Evolutionary conservation across 2,329 filamentous ascomycete species (phyloP), one percentile per base, ranked within the genome.

Genomic region (Cercospora beticola): DNA sequence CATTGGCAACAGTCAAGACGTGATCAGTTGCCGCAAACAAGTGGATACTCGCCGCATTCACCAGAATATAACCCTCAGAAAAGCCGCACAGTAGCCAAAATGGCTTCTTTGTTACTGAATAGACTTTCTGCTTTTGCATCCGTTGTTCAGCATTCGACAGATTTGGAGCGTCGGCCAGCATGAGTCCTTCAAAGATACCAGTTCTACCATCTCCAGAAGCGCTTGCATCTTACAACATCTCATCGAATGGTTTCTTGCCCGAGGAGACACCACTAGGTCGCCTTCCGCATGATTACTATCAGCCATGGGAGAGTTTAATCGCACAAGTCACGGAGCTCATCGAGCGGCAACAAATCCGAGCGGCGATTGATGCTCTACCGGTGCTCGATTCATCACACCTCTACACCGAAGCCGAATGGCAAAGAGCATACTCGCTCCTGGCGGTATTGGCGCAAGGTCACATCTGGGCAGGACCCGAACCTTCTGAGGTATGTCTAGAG

Each of bases 221-320:
- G 26, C 65, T 74, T 5, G 26, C 67, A 10, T 72, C 66, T 10
- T 76, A 75, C 54, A 73, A 70, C 30, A 74, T 76, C 46, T 73
- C 74, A 5, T 49, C 63, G 4, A 76, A 92, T 81, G 94, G 94
- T 75, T 98, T 98, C 81, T 87, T 98, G 62, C 93, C 94, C 2
- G 85, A 91, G 72, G 88, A 92, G 71, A 81, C 90, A 21, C 94
- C 94, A 46, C 84, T 97, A 71, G 88, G 90, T 65, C 84, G 88
- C 67, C 87, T 98, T 18, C 90, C 93, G n/a, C 91, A 97, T 77
- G 88, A 89, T 3, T 97, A 97, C 83, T 98, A 97, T 81, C 90
- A 92, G 79, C 92, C 92, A 76, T 98, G 94, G 94, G 94, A 98
- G 81, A 87, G 89, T 52, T 86, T 97, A 61, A 88, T 90, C 30